A percentile compares a stretch with the other conserved stretches of the same genome.
phyloP scores from a whole-genome alignment of 1,284 basidiomycete species.

The Cryptococcus sp. region DNA sequence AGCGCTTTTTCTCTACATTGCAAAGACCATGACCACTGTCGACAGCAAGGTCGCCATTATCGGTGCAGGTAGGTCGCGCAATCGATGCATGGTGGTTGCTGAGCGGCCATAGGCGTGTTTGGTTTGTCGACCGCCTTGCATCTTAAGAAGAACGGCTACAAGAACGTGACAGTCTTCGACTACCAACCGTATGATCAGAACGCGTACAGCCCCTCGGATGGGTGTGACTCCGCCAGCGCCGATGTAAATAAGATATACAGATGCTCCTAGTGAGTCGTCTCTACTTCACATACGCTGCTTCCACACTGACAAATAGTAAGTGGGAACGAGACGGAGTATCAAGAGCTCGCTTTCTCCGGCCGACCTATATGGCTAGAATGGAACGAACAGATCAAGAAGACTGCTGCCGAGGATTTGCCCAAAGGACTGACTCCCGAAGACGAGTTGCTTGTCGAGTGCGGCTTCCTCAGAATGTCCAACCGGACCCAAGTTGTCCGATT shows the following conservation, averaged over 20 bases:
- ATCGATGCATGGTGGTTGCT: too few species aligned
- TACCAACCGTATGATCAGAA: conserved; percentile 28
- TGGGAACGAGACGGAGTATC: conserved; percentile 23
- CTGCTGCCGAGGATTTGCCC: conserved; percentile 19
- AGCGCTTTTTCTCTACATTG: too few species aligned
- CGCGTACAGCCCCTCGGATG: conserved; percentile 22
- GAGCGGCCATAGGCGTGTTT: not conserved
- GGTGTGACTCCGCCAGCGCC: conserved; percentile 32
- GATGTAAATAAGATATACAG: conserved; percentile 36
- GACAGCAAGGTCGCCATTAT: not conserved
- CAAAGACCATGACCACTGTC: too few species aligned
- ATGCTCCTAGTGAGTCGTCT: conserved; percentile 23
- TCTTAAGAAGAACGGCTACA: conserved; percentile 14
- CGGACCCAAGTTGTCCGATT: conserved; percentile 11
- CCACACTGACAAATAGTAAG: conserved; percentile 5
- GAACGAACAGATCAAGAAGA: conserved; percentile 18
- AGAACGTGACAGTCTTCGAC: conserved; percentile 29
- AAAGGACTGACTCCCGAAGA: conserved; percentile 19
- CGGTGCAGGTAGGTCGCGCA: too few species aligned
- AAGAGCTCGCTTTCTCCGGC: conserved; percentile 27
- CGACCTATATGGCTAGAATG: conserved; percentile 28
- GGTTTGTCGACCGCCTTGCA: not conserved
- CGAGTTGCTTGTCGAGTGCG: conserved; percentile 20
- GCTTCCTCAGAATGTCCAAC: conserved; percentile 21
- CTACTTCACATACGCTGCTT: not conserved